phyloP scores from a whole-genome alignment of 495 filamentous ascomycete species.

The Neurospora sp. region DNA sequence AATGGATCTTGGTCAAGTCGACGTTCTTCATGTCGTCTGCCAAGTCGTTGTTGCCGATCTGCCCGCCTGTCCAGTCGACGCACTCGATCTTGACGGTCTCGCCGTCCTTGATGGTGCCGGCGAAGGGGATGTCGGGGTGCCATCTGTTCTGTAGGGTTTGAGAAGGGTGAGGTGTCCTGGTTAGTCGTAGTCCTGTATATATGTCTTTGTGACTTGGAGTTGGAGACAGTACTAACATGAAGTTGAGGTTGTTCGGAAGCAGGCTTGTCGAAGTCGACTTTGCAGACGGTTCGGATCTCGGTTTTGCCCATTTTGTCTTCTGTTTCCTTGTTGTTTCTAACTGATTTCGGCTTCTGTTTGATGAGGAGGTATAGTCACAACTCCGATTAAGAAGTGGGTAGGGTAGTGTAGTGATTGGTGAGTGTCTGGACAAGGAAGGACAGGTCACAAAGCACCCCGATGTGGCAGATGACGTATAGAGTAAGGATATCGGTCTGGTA shows the following conservation, averaged over 20 bases:
- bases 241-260: conserved; percentile 63
- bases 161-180: neutral
- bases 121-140: conserved; percentile 84
- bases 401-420: neutral
- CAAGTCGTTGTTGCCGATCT: conserved; percentile 80
- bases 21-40: conserved; percentile 83
- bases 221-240: conserved; percentile 48
- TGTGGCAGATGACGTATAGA: neutral
- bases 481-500: neutral
- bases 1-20: conserved; percentile 78
- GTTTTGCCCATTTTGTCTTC: conserved; percentile 18
- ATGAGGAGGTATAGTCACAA: neutral
- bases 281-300: conserved; percentile 59
- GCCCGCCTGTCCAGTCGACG: conserved; percentile 82
- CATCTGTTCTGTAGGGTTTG: conserved; percentile 65
- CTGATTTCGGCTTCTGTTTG: neutral
- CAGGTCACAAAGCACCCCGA: neutral
- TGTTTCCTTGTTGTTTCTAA: neutral
- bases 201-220: no score
- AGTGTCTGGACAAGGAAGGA: neutral
- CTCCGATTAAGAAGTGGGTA: neutral
- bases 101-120: conserved; percentile 65
- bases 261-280: conserved; percentile 70
- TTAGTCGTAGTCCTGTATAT: neutral
- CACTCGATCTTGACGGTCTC: conserved; percentile 96